Base-by-base conservation (phyloP, 2,329 filamentous ascomycete genomes). In the Trichoderma brevicompactum region DNA sequence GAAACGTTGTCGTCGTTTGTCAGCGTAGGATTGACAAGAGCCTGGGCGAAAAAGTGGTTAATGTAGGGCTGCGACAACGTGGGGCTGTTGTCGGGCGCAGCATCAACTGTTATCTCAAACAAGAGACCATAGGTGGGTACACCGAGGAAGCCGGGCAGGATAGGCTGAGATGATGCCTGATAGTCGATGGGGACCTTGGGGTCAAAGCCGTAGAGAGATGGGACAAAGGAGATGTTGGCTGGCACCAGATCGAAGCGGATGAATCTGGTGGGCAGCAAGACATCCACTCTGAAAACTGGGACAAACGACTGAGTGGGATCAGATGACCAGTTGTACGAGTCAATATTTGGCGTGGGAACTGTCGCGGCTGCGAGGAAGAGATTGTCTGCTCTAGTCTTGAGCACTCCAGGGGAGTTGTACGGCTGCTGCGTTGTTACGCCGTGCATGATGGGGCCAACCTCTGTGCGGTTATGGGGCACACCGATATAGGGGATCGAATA, bases 401-500 rank as follows among this genome's bases (percentile, higher is more conserved):
- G n/a, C 5, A 63, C 13, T 7, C 40, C 49, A 4, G 59, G 59
- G 10, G 59, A 53, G 17, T 32, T 15, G 10, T 43, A 44, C 28
- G 59, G 48, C 5, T 34, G 10, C 32, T 28, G 48, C 5, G 52
- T 56, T 7, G 61, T 56, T 41, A 49, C 38, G n/a, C 50, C 48
- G 28, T 50, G 52, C 53, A 58, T 50, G 23, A 64, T 50, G 3
- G 52, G 54, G 23, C 53, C 62, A 17, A 52, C 53, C 8, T 58
- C 53, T 7, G 50, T 28, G 10, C 53, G 53, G 36, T 32, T 58
- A 5, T n/a, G 44, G 1, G 62, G 62, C 8, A 65, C 40, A 2
- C 62, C 53, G 8, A 58, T 23, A 32, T 65, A 65, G 1, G 53
- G 62, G 9, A 65, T 46, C 12, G 54, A 56, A 34, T 52, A 65